Evolutionary conservation across 2,329 filamentous ascomycete species (phyloP).

Genomic region (Gnomoniopsis smithogilvyi): DNA sequence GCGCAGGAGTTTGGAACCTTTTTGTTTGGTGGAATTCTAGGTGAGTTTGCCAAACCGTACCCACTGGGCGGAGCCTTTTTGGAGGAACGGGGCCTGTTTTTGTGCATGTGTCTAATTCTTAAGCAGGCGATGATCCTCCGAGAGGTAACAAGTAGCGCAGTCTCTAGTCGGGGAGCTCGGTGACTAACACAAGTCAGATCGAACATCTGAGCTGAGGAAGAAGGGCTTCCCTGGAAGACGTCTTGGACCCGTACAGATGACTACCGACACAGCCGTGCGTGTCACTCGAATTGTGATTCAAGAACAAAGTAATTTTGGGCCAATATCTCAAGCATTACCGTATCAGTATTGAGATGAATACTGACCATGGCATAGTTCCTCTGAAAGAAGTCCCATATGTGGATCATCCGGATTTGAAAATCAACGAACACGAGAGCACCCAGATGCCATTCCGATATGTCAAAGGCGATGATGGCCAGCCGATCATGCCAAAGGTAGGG

Average conservation of each 20-base stretch:
- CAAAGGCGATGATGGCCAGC: conserved; percentile 66
- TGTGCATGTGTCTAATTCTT: conserved; percentile 11
- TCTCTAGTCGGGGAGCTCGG: neutral
- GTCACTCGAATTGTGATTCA: conserved; percentile 89
- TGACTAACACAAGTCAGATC: conserved; percentile 53
- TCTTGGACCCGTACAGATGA: conserved; percentile 94
- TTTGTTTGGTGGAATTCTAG: conserved; percentile 92
- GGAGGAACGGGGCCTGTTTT: neutral
- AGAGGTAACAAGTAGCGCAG: conserved; percentile 58
- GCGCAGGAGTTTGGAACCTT: conserved; percentile 83
- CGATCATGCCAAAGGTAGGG: conserved; percentile 86
- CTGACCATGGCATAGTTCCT: conserved; percentile 51
- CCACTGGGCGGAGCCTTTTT: neutral
- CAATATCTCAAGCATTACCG: too few species aligned
- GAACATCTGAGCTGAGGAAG: conserved; percentile 90
- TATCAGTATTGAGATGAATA: conserved; percentile 4
- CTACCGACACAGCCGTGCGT: conserved; percentile 92
- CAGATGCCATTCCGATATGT: conserved; percentile 99
- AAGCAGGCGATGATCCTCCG: conserved; percentile 85
- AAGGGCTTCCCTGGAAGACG: conserved; percentile 88
- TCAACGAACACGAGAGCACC: conserved; percentile 89
- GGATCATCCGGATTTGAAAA: conserved; percentile 84
- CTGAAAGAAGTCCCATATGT: conserved; percentile 78
- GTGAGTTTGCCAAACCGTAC: conserved; percentile 45
- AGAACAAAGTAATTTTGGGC: conserved; percentile 62